Conservation (phyloP, 2,329 filamentous ascomycete genomes). For the Fusarium mundagurra region DNA sequence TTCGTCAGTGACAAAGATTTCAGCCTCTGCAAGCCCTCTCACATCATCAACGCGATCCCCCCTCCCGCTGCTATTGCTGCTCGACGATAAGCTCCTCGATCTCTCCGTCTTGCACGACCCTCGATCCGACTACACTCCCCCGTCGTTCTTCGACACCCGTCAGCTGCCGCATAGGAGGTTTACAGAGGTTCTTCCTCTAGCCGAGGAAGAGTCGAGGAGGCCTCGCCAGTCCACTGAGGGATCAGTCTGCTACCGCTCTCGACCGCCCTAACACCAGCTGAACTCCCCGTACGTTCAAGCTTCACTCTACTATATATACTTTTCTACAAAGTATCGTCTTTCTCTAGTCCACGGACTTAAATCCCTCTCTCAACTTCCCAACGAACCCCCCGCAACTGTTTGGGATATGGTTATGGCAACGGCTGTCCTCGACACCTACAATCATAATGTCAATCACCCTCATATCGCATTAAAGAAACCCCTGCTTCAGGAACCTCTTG, state of each 20-base stretch:
- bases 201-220: conserved; percentile 99
- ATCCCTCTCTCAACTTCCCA: conserved; percentile 25
- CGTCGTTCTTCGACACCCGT: conserved; percentile 69
- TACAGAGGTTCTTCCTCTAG: conserved; percentile 98
- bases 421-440: conserved; percentile 64
- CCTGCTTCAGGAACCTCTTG: conserved; percentile 50
- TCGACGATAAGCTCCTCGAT: conserved; percentile 61
- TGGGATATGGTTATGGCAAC: conserved; percentile 75
- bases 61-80: conserved; percentile 63
- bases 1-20: conserved; percentile 76
- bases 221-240: conserved; percentile 91
- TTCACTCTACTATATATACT: conserved; percentile 10
- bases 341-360: conserved; percentile 1
- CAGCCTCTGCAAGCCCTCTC: conserved; percentile 70
- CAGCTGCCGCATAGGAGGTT: conserved; percentile 99
- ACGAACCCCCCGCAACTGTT: conserved; percentile 39
- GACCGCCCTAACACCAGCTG: conserved; percentile 85
- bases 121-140: conserved; percentile 57
- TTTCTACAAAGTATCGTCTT: neutral
- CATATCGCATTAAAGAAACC: conserved; percentile 59
- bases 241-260: conserved; percentile 93
- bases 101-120: conserved; percentile 61
- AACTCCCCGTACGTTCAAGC: conserved; percentile 37
- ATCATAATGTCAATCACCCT: conserved; percentile 60
- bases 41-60: conserved; percentile 73